Percentiles rank a stretch among this genome's conserved stretches.
These are phyloP conservation scores for Polyplosphaeria fusca DNA, from an alignment of 495 filamentous ascomycete genomes.

Conservation along the genomic window DNA sequence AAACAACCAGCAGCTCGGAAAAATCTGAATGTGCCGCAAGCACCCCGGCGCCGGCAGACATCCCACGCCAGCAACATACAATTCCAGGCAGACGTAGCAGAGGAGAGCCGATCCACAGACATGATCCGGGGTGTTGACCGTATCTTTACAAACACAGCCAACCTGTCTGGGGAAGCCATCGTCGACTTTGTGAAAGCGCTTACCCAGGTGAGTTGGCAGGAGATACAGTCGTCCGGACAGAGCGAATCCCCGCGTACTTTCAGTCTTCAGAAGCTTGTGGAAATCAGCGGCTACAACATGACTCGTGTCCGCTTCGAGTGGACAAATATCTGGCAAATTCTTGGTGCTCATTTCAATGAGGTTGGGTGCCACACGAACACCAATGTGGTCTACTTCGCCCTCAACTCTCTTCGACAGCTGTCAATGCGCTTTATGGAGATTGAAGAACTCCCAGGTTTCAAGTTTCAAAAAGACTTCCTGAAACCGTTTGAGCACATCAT, in stretches of 20 bases:
- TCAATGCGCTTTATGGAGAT: constrained; percentile 99
- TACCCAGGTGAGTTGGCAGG: constrained; percentile 97
- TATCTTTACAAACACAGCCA: constrained; percentile 94
- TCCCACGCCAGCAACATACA: constrained; percentile 61
- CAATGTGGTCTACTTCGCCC: constrained; percentile 90
- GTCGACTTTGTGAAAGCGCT: constrained; percentile 94
- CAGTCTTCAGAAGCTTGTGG: constrained; percentile 94
- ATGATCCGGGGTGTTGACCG: constrained; percentile 89
- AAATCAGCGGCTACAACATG: constrained; percentile 99
- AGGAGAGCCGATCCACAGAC: constrained; percentile 86
- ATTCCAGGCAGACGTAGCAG: constrained; percentile 81
- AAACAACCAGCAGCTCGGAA: constrained; percentile 54
- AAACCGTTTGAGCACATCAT: constrained; percentile 98
- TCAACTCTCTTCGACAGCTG: constrained; percentile 90
- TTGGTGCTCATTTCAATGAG: constrained; percentile 96
- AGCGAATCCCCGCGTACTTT: constrained; percentile 93
- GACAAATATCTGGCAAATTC: constrained; percentile 93
- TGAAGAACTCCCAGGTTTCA: constrained; percentile 95
- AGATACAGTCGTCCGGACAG: constrained; percentile 94
- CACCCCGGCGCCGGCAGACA: constrained; percentile 56
- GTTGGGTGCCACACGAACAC: constrained; percentile 96
- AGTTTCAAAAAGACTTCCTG: constrained; percentile 98
- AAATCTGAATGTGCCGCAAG: constrained; percentile 60
- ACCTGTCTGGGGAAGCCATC: constrained; percentile 89
- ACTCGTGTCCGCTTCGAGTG: constrained; percentile 95